phyloP scores from a whole-genome alignment of 2,329 filamentous ascomycete genomes.

The Sarocladiaceae sp. region DNA sequence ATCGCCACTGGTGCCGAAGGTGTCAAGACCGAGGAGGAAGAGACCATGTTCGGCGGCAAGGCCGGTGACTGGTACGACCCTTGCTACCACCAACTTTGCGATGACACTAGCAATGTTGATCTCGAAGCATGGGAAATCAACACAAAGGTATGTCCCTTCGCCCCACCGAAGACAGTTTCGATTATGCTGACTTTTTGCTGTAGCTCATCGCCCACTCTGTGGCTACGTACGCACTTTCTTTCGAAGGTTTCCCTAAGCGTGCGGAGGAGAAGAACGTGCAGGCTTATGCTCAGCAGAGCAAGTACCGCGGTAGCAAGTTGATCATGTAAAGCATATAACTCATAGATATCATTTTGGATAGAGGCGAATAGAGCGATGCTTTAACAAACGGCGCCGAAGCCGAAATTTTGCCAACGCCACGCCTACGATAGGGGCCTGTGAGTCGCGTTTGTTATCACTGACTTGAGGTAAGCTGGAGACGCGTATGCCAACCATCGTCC shows the following conservation, averaged over 20 bases:
- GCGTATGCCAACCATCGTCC: too few species aligned
- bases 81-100: conserved; percentile 60
- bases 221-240: conserved; percentile 63
- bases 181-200: conserved; percentile 15
- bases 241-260: conserved; percentile 61
- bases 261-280: conserved; percentile 23
- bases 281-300: conserved; percentile 30
- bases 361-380: background rate
- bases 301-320: conserved; percentile 48
- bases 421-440: too few species aligned
- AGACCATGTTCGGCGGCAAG: conserved; percentile 63
- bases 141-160: conserved; percentile 43
- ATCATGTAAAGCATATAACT: conserved; percentile 37
- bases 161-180: background rate
- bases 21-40: conserved; percentile 66
- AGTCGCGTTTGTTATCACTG: too few species aligned
- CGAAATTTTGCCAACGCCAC: too few species aligned
- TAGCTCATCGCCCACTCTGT: conserved; percentile 67
- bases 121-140: conserved; percentile 57
- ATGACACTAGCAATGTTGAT: conserved; percentile 54
- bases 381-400: too few species aligned
- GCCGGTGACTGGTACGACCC: conserved; percentile 57
- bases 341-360: too few species aligned
- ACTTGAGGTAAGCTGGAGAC: too few species aligned
- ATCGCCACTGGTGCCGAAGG: conserved; percentile 76